phyloP scores from a whole-genome alignment of 2,329 filamentous ascomycete genomes.

The Claviceps sp. region DNA sequence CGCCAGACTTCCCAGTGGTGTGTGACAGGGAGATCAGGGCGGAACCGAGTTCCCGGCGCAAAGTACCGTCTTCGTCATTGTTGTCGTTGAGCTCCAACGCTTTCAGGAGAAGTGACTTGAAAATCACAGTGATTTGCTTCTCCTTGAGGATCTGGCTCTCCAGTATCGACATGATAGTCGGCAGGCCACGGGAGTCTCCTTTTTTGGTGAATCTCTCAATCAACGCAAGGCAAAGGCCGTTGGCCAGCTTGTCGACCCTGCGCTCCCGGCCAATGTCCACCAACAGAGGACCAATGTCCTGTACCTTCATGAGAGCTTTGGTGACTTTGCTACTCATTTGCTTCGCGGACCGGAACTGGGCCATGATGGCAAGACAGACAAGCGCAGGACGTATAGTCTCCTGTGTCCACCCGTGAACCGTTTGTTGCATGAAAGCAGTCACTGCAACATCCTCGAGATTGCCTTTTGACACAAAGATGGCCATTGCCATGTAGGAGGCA shows the following conservation, averaged over 20 bases:
- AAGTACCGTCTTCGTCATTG: conserved; percentile 38
- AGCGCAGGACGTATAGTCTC: conserved; percentile 63
- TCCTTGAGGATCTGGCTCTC: conserved; percentile 46
- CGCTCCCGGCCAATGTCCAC: conserved; percentile 50
- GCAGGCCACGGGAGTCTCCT: conserved; percentile 41
- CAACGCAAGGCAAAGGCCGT: conserved; percentile 55
- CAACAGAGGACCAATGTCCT: conserved; percentile 45
- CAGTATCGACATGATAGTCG: conserved; percentile 48
- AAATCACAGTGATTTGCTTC: conserved; percentile 48
- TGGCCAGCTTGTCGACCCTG: conserved; percentile 56
- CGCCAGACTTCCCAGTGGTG: conserved; percentile 41
- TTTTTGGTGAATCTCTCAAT: conserved; percentile 49
- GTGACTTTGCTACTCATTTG: conserved; percentile 57
- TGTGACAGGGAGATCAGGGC: conserved; percentile 55
- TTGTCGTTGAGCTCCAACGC: conserved; percentile 44
- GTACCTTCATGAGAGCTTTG: conserved; percentile 52
- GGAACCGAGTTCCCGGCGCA: conserved; percentile 51
- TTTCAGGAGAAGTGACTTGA: conserved; percentile 50
- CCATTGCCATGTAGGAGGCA: conserved; percentile 82
- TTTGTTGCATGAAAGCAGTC: conserved; percentile 81
- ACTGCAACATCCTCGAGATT: conserved; percentile 66
- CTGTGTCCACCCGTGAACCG: conserved; percentile 61
- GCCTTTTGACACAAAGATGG: conserved; percentile 74
- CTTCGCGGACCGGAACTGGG: conserved; percentile 61
- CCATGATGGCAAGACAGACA: conserved; percentile 67